Percentiles rank a stretch among this genome's conserved stretches.
These are phyloP conservation scores for Saccharomyces hybrid DNA, from an alignment of 1,139 yeast species.

Conservation along the genomic window DNA sequence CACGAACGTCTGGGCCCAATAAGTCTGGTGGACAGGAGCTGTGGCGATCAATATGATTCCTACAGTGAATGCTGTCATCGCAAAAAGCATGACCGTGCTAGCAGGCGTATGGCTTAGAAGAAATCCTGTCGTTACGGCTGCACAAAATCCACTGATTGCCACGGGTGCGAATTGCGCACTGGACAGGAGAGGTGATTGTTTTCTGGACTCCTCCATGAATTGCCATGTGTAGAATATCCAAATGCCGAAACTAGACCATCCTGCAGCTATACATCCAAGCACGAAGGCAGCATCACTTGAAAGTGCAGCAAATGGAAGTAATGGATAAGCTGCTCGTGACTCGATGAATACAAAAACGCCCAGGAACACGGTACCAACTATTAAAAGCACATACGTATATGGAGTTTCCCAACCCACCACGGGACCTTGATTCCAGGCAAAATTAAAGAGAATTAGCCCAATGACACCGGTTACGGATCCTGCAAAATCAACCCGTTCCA, in stretches of 20 bases:
- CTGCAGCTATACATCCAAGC: slow-evolving; percentile 43
- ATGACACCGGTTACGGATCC: slow-evolving; percentile 43
- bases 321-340: slow-evolving; percentile 36
- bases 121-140: slow-evolving; percentile 44
- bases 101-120: slow-evolving; percentile 35
- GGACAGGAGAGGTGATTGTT: slow-evolving; percentile 32
- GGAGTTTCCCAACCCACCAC: slow-evolving; percentile 48
- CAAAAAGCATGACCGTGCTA: slow-evolving; percentile 38
- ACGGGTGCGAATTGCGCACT: slow-evolving; percentile 39
- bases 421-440: slow-evolving; percentile 60
- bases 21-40: slow-evolving; percentile 40
- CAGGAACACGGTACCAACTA: slow-evolving; percentile 40
- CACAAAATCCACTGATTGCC: slow-evolving; percentile 25
- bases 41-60: slow-evolving; percentile 41
- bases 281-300: slow-evolving; percentile 39
- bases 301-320: slow-evolving; percentile 41
- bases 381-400: slow-evolving; percentile 44
- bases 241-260: slow-evolving; percentile 55
- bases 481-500: slow-evolving; percentile 18
- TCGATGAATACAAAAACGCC: slow-evolving; percentile 37
- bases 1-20: slow-evolving; percentile 50
- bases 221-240: slow-evolving; percentile 45
- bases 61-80: slow-evolving; percentile 39
- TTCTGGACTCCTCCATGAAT: slow-evolving; percentile 34
- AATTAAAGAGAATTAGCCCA: slow-evolving; percentile 45